Conservation (phyloP, 805 yeast genomes). For the Scheffersomyces stipitis region DNA sequence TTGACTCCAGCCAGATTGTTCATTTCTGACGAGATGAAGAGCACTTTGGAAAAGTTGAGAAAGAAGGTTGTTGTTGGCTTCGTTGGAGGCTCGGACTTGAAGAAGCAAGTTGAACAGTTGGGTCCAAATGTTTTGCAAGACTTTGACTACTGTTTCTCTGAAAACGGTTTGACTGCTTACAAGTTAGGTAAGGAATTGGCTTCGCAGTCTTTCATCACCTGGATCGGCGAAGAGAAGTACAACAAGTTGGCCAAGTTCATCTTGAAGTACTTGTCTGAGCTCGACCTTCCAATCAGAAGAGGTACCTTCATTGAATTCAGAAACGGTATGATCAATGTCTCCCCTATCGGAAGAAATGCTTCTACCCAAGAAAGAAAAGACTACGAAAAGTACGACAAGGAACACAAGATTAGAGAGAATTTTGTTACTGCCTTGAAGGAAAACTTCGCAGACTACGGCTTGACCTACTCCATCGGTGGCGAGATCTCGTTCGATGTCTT, state of each 20-base stretch:
- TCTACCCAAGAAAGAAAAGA: slow-evolving; percentile 91
- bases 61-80: slow-evolving; percentile 93
- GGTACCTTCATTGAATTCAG: slow-evolving; percentile 99
- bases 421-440: slow-evolving; percentile 83
- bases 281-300: slow-evolving; percentile 95
- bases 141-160: slow-evolving; percentile 95
- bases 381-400: slow-evolving; percentile 80
- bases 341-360: slow-evolving; percentile 98
- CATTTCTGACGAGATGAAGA: slow-evolving; percentile 74
- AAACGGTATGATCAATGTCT: slow-evolving; percentile 98
- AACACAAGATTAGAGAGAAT: slow-evolving; percentile 76
- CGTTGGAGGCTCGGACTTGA: slow-evolving; percentile 95
- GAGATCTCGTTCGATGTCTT: slow-evolving; percentile 98
- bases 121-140: slow-evolving; percentile 73
- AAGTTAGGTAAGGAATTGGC: slow-evolving; percentile 85
- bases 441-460: slow-evolving; percentile 77
- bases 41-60: slow-evolving; percentile 71
- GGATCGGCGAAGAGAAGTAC: slow-evolving; percentile 96
- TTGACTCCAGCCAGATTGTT: slow-evolving; percentile 93
- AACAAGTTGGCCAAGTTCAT: slow-evolving; percentile 84
- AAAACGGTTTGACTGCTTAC: slow-evolving; percentile 98
- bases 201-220: slow-evolving; percentile 88
- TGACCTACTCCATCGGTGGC: slow-evolving; percentile 98
- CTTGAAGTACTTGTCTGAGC: slow-evolving; percentile 75
- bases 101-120: slow-evolving; percentile 94